Evolutionary conservation across 805 yeast species (phyloP), one percentile per base, ranked within the genome.

Genomic region (Pichia insulana): DNA sequence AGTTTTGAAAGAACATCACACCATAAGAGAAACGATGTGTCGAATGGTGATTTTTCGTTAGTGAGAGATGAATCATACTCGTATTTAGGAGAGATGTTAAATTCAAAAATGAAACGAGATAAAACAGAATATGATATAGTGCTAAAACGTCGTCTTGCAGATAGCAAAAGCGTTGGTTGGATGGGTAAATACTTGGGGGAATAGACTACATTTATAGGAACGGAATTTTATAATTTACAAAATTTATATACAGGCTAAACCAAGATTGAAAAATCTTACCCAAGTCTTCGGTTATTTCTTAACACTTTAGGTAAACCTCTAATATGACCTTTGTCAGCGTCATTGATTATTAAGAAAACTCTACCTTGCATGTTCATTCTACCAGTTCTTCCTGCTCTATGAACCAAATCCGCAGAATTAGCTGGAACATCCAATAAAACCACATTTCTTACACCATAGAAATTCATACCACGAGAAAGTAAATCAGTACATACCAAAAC

Each of bases 351-450:
- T 54, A 92, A 67, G 48, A 87, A 81, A 2, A 86, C 96, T 47
- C 96, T 72, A 12, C 98, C 98, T 30, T 82, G 71, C 55, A 82
- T 87, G 36, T 83, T 84, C 83, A 89, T 80, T 58, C 98, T 68
- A 3, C 96, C 97, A 0, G 97, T 90, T 63, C 98, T 75, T 1
- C 98, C 98, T 1, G 86, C 82, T 47, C 98, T 69, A 59, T 90
- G 97, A 17, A 90, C 78, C 46, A 90, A 67, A 61, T 90, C 97
- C 16, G 86, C 80, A 0, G 96, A 76, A 13, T 83, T 80, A 41
- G 74, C 73, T 6, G 98, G 98, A 36, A 88, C 76, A 56, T 90
- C 97, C 65, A 80, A 82, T 39, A 92, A 64, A 22, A 90, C 70
- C 11, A 90, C 85, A 52, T 88, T 88, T 50, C 88, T 73, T 26